Evolutionary conservation across 1,284 basidiomycete species (phyloP), one percentile per base, ranked within the genome.

Genomic region (Cutaneotrichosporon sp.): DNA sequence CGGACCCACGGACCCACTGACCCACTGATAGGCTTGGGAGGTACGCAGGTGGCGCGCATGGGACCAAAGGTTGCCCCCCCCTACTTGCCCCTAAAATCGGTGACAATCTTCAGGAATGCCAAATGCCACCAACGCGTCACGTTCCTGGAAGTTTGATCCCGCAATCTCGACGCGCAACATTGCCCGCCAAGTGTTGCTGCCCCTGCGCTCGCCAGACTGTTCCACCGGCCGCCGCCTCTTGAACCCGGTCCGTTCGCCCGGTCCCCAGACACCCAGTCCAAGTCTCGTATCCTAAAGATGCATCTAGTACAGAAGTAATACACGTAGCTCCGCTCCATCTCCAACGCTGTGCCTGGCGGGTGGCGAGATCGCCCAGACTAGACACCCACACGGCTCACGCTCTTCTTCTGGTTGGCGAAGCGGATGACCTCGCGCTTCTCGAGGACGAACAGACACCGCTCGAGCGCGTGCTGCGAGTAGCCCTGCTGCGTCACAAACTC

Each of bases 401-500:
- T 75, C 71, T 78, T 79, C 67, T 77, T 78, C 84, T 90, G 89
- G 10, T 86, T 87, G 20, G 90, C 89, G 79, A 97, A 99, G 65
- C 93, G 83, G 52, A 99, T 85, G 16, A 97, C 86, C 77, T 99
- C 97, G 65, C 95, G 84, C 82, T 97, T 97, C 82, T 99, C 97
- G 78, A 99, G 74, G 53, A 99, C 86, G 76, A 87, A 97, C 65
- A 99, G 80, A 20, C 92, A 92, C 65, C 94, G 83, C 78, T 99
- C 97, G 29, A 99, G 84, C 18, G 95, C 92, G 79, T 97, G 95
- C 68, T 85, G 88, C 22, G 90, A 90, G 77, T 89, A 95, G 4
- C 92, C 91, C 78, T 98, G 93, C 69, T 91, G 88, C 9, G 87
- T 89, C 13, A 98, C 95, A 79, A 99, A 99, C 80, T 99, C 97